Conservation (phyloP, 768 basidiomycete genomes). For the Russula sp. region DNA sequence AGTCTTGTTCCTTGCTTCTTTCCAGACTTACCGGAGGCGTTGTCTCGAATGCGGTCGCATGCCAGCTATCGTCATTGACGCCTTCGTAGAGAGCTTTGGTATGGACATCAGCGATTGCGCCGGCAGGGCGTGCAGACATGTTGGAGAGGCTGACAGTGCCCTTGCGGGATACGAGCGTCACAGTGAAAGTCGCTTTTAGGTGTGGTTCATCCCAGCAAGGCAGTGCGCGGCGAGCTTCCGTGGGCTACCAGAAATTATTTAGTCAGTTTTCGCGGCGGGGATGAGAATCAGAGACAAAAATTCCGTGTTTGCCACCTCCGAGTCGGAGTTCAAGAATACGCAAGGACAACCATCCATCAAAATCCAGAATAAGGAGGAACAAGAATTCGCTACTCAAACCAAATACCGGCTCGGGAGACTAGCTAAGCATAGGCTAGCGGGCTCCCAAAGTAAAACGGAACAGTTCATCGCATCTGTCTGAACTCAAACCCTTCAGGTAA, state of each 20-base stretch:
- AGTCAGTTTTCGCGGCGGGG: not conserved
- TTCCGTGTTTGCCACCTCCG: not conserved
- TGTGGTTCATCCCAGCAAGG: constrained; percentile 94
- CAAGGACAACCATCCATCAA: too few relatives aligned
- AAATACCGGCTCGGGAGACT: not conserved
- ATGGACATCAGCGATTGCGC: constrained; percentile 33
- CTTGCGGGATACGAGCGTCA: constrained; percentile 74
- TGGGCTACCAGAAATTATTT: constrained; percentile 48
- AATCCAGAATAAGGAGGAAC: not conserved
- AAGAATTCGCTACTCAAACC: not conserved
- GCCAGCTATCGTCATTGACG: constrained; percentile 52
- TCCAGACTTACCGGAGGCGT: constrained; percentile 54
- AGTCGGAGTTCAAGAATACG: too few relatives aligned
- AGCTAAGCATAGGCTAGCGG: not conserved
- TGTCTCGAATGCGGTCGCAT: constrained; percentile 71
- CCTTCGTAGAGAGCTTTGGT: constrained; percentile 21
- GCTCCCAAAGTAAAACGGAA: not conserved
- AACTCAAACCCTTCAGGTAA: not conserved
- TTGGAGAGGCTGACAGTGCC: constrained; percentile 80
- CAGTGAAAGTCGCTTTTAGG: constrained; percentile 75
- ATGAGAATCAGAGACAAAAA: not conserved
- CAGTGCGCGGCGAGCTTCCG: constrained; percentile 74
- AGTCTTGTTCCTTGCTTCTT: not conserved
- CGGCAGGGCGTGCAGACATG: constrained; percentile 65
- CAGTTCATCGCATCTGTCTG: not conserved